Conservation (phyloP, 139 green algal species). For the Chlamydomonas eustigma region DNA sequence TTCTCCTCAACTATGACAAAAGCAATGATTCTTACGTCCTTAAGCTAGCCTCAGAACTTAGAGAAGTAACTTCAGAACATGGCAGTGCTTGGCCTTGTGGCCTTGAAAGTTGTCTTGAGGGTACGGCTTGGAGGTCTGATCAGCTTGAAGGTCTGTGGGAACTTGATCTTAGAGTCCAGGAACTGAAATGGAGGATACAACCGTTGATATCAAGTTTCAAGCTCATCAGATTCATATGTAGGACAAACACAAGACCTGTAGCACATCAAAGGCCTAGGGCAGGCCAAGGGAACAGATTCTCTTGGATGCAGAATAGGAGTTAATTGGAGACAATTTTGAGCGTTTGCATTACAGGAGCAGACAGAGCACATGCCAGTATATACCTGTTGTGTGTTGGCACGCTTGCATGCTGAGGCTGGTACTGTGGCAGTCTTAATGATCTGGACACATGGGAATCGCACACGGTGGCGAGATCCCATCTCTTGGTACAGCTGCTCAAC, state of each 20-base stretch:
- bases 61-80: conserved; percentile 58
- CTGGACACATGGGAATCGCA: conserved; percentile 67
- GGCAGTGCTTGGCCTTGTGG: conserved; percentile 70
- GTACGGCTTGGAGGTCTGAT: conserved; percentile 38
- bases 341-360: no score
- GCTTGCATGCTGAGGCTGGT: conserved; percentile 75
- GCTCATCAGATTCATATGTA: no score
- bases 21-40: no score
- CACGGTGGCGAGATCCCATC: conserved; percentile 94
- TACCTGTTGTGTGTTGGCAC: conserved; percentile 65
- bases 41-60: no score
- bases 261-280: no score
- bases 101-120: conserved; percentile 86
- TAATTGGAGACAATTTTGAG: no score
- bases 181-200: conserved; percentile 75
- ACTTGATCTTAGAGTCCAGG: conserved; percentile 91
- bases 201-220: no score
- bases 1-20: no score
- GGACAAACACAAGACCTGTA: no score
- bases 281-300: no score
- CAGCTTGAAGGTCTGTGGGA: conserved; percentile 77
- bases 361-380: no score
- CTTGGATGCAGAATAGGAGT: no score
- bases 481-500: conserved; percentile 96
- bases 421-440: conserved; percentile 98